Evolutionary conservation across 495 filamentous ascomycete species (phyloP).

Genomic region (Aspergillus diversus): DNA sequence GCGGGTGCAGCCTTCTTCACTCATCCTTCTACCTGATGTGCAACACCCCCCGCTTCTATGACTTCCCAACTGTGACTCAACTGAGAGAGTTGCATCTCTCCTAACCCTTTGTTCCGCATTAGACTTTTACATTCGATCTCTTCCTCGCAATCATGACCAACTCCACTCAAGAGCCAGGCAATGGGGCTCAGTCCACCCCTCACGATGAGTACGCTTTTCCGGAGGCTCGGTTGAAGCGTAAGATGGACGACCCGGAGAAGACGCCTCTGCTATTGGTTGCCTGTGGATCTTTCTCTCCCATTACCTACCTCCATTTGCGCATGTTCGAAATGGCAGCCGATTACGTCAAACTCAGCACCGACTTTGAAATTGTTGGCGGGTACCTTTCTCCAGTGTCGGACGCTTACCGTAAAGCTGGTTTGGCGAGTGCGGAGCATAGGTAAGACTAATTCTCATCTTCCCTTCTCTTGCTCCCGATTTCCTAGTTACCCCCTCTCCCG

Average conservation of each 20-base stretch:
- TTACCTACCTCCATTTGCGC: constrained; percentile 83
- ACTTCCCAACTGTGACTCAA: not conserved
- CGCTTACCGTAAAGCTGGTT: constrained; percentile 87
- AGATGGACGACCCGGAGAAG: constrained; percentile 68
- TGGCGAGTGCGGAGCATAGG: constrained; percentile 76
- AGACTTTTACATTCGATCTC: not conserved
- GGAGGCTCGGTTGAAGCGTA: constrained; percentile 64
- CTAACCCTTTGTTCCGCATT: constrained; percentile 1
- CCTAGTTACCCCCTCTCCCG: not conserved
- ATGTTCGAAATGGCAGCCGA: constrained; percentile 94
- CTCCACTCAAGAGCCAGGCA: constrained; percentile 35
- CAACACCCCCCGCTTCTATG: constrained; percentile 10
- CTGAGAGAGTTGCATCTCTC: constrained; percentile 5
- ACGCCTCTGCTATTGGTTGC: constrained; percentile 83
- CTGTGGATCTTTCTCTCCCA: constrained; percentile 86
- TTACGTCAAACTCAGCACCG: constrained; percentile 77
- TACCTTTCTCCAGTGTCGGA: constrained; percentile 82
- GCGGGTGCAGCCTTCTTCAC: not conserved
- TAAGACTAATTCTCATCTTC: constrained; percentile 32
- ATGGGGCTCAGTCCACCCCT: constrained; percentile 36
- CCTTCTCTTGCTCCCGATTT: not conserved
- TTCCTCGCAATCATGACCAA: constrained; percentile 30
- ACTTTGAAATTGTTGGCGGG: constrained; percentile 84
- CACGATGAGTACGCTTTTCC: constrained; percentile 74
- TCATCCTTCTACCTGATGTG: not conserved